These are phyloP conservation scores for Steccherinum ochraceum DNA, from an alignment of 768 basidiomycete genomes.

Conservation along the genomic window DNA sequence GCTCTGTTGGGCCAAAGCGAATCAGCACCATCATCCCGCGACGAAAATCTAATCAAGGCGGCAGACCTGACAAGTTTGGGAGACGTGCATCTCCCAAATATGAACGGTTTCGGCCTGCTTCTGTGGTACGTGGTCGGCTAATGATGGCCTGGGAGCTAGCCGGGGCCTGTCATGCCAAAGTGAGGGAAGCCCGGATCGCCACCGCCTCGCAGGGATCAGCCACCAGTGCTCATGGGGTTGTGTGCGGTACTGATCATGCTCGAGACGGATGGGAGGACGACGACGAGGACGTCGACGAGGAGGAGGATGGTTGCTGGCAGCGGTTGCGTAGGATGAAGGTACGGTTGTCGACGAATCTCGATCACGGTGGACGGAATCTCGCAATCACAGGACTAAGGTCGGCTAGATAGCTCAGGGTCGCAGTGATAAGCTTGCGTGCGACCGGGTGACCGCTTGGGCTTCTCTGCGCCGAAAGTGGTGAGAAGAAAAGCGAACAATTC, in stretches of 20 bases:
- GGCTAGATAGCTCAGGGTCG: neutral
- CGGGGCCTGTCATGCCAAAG: neutral
- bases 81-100: neutral
- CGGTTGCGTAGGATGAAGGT: neutral
- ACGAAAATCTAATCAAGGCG: neutral
- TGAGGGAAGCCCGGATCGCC: too few species aligned
- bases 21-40: neutral
- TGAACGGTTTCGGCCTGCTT: neutral
- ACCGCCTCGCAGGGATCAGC: neutral
- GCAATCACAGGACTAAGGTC: constrained; percentile 3
- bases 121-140: neutral
- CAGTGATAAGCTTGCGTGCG: neutral
- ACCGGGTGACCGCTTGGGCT: neutral
- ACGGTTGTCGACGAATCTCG: neutral
- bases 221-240: neutral
- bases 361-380: constrained; percentile 3
- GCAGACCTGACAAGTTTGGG: too few species aligned
- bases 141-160: neutral
- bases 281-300: too few species aligned
- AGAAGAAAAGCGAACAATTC: neutral
- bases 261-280: too few species aligned
- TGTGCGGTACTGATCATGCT: too few species aligned
- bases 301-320: neutral
- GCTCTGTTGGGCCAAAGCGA: neutral
- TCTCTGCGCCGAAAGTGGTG: neutral